A percentile compares a stretch with the other conserved stretches of the same genome.
Evolutionary conservation across 257 asterid genomes (phyloP).

Genomic region (Nyctanthes arbortristis): DNA sequence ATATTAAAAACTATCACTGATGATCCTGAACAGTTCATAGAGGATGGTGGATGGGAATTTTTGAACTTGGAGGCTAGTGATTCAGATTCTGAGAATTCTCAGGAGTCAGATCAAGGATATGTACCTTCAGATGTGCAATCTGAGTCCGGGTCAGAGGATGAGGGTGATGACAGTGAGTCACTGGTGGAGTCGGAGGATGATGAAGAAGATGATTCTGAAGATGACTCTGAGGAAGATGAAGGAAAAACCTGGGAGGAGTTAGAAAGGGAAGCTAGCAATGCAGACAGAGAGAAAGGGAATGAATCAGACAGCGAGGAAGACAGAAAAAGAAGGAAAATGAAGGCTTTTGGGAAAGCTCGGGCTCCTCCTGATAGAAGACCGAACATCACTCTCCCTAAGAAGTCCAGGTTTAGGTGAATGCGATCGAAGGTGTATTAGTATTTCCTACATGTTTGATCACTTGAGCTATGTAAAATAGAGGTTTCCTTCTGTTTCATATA

Average conservation of each 20-base stretch:
- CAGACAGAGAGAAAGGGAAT: conserved; percentile 63
- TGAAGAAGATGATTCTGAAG: conserved; percentile 50
- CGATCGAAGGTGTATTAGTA: too few relatives aligned
- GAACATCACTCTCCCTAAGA: too few relatives aligned
- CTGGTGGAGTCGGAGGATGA: conserved; percentile 76
- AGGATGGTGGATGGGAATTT: conserved; percentile 86
- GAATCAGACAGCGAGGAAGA: conserved; percentile 84
- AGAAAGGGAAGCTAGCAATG: conserved; percentile 78
- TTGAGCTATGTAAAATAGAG: too few relatives aligned
- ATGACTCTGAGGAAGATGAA: conserved; percentile 59
- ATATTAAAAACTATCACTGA: conserved; percentile 61
- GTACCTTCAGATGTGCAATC: conserved; percentile 74
- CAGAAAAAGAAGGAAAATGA: conserved; percentile 64
- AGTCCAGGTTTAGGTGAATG: too few relatives aligned
- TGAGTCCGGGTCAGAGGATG: conserved; percentile 69
- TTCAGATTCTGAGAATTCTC: conserved; percentile 62
- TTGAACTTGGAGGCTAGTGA: conserved; percentile 73
- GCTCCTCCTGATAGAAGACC: too few relatives aligned
- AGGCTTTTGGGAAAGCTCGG: conserved; percentile 59
- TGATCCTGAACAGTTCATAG: conserved; percentile 67
- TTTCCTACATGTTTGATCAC: too few relatives aligned
- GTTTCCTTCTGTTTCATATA: too few relatives aligned
- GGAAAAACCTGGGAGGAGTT: conserved; percentile 89
- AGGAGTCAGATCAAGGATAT: conserved; percentile 66
- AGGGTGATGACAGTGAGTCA: conserved; percentile 60